Evolutionary conservation across 2,329 filamentous ascomycete species (phyloP), one percentile per base, ranked within the genome.

Genomic region (Graphilbum sp.): DNA sequence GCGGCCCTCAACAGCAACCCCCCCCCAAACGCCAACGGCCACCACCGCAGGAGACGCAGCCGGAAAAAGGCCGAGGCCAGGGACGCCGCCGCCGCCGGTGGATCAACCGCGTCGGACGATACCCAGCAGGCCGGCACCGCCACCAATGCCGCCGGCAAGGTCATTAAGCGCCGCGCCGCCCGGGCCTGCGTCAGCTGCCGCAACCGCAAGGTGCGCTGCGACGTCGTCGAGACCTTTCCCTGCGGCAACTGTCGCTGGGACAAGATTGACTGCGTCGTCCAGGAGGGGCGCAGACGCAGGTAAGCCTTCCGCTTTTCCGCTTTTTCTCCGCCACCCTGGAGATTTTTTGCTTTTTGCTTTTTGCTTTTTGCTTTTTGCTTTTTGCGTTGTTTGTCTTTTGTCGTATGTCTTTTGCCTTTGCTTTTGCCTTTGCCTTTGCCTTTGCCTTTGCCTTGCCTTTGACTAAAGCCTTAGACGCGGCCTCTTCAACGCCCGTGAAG

Each of bases 181-280:
- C 82, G 88, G 49, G 87, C 87, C 16, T 95, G 87, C 56, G 83
- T 85, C 45, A 85, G 80, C 49, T 94, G 87, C 59, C 73, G 87
- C 50, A 77, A 81, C 41, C 76, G 87, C 53, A 95, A 95, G 57
- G 87, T 95, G 32, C 75, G 87, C 41, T 95, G 87, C 63, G 87
- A 95, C 62, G 86, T 94, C 40, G 85, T 90, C 42, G 85, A 93
- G 57, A 79, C 80, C 35, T 79, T 79, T 32, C 85, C 85, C 2
- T 93, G 85, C 57, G 86, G 82, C 40, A 93, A 93, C 58, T 92
- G 85, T 60, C 69, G 82, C 45, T 72, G 81, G 62, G 80, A 85
- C 56, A 76, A 81, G 53, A 78, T 85, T 41, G 76, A 83, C 54
- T 86, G 80, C 58, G 65, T 79, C 39, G 75, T 83, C 19, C 77